Conservation (phyloP, 495 filamentous ascomycete species). For the Lepidopterella palustris region DNA sequence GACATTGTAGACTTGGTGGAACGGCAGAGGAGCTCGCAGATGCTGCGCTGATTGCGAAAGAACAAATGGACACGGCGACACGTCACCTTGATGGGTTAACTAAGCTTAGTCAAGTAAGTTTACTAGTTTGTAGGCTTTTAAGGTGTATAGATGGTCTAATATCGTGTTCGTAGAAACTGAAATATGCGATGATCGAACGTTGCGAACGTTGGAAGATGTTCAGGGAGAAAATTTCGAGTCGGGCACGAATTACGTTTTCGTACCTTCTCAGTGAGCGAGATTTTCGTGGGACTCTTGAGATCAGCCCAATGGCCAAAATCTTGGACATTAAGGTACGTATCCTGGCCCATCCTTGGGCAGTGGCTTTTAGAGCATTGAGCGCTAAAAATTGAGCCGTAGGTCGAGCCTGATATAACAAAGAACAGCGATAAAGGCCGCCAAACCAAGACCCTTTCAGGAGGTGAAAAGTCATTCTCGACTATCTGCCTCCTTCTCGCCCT, state of each 20-base stretch:
- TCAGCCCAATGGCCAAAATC: slow-evolving; percentile 65
- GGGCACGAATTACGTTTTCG: slow-evolving; percentile 77
- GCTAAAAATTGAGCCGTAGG: too few relatives aligned
- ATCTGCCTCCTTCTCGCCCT: slow-evolving; percentile 87
- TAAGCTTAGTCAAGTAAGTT: slow-evolving; percentile 47
- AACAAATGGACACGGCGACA: slow-evolving; percentile 41
- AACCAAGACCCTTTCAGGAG: slow-evolving; percentile 87
- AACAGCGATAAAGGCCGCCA: slow-evolving; percentile 61
- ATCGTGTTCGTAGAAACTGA: slow-evolving; percentile 50
- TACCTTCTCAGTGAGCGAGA: slow-evolving; percentile 82
- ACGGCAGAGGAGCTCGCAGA: slow-evolving; percentile 58
- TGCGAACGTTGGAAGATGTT: slow-evolving; percentile 73
- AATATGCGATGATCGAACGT: slow-evolving; percentile 60
- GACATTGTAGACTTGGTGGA: slow-evolving; percentile 52
- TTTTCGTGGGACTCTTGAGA: slow-evolving; percentile 72
- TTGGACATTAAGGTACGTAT: slow-evolving; percentile 71
- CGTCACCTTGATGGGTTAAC: slow-evolving; percentile 45
- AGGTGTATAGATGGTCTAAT: slow-evolving; percentile 19
- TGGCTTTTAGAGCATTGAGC: too few relatives aligned
- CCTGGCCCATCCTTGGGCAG: too few relatives aligned
- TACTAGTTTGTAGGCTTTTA: not conserved
- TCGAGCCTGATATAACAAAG: slow-evolving; percentile 71
- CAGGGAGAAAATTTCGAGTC: slow-evolving; percentile 70
- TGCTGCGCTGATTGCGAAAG: slow-evolving; percentile 41
- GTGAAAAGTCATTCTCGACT: slow-evolving; percentile 95